Percentiles rank a stretch among this genome's conserved stretches.
Evolutionary conservation across 2,329 filamentous ascomycete genomes (phyloP).

Genomic region (Fusarium heterosporum): DNA sequence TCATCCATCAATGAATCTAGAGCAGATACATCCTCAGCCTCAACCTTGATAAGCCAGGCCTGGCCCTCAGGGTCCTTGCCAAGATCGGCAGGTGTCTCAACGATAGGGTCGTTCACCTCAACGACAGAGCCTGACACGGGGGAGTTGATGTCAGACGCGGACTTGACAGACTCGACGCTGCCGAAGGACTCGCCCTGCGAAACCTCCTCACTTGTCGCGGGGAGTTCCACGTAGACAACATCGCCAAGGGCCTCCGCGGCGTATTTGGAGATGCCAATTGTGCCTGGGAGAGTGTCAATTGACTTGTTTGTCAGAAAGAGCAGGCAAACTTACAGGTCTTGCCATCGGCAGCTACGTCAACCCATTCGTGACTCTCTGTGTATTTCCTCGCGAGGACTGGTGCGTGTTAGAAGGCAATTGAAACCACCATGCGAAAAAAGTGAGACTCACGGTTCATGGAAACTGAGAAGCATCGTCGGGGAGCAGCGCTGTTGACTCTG

Average conservation of each 20-base stretch:
- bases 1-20: conserved; percentile 77
- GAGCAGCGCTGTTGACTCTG: conserved; percentile 26
- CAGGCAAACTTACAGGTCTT: conserved; percentile 56
- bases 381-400: conserved; percentile 60
- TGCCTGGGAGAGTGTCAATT: conserved; percentile 60
- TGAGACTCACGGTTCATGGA: conserved; percentile 39
- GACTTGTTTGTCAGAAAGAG: too few species aligned
- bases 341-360: conserved; percentile 76
- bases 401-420: neutral
- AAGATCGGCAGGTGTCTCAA: conserved; percentile 57
- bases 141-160: conserved; percentile 87
- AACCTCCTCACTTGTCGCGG: conserved; percentile 72
- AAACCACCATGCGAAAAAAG: too few species aligned
- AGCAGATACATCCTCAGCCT: conserved; percentile 67
- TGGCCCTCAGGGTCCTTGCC: conserved; percentile 80
- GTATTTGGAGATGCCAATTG: conserved; percentile 82
- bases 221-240: conserved; percentile 91
- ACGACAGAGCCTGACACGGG: conserved; percentile 79
- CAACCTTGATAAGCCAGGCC: conserved; percentile 87
- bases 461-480: conserved; percentile 44
- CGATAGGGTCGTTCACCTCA: conserved; percentile 68
- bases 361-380: conserved; percentile 94
- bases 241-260: conserved; percentile 87
- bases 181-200: conserved; percentile 81
- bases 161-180: conserved; percentile 93